Evolutionary conservation across 805 yeast species (phyloP), one percentile per base, ranked within the genome.

Genomic region (Teunomyces aglyptinius): DNA sequence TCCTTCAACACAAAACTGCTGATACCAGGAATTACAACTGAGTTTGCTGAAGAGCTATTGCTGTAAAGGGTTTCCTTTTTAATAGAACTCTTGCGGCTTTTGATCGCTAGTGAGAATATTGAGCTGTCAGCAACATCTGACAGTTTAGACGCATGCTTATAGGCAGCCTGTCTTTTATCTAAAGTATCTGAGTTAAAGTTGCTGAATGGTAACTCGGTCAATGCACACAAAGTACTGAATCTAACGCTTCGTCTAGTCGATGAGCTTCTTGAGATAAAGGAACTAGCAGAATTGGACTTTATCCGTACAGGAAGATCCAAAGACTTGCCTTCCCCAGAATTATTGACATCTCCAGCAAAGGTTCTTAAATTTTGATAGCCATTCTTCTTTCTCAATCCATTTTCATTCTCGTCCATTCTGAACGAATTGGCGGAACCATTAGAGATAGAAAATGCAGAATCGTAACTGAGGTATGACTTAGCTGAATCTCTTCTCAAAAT

Each of bases 401-500:
- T 52, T 4, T 54, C 63, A 19, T 49, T 51, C 35, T 47, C 53
- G 4, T 53, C 61, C 11, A 49, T 50, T 6, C 45, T 43, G 2
- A 45, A 38, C 5, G 56, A 49, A 28, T 49, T 44, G n/a, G 50
- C 41, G 2, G 64, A 52, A 4, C 27, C 53, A 41, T 53, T 56
- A 11, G 65, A 51, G 13, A 61, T 48, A 6, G 85, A 78, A 36
- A 76, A 65, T 1, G 76, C 77, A 0, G 86, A 81, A 57, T 82
- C 86, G 50, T 82, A 83, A 33, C 85, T 78, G 41, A 81, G 52
- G 53, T 81, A 82, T 1, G 86, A 82, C 48, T 71, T 70, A 2
- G 62, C 53, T 1, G 81, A 75, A 27, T 67, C 69, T 44, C 68
- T 53, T 45, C 65, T 71, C 48, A 64, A 56, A 1, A 58, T 44